A percentile compares a stretch with the other conserved stretches of the same genome.
phyloP scores from a whole-genome alignment of 768 basidiomycete species.

The Amylocystis lapponica region DNA sequence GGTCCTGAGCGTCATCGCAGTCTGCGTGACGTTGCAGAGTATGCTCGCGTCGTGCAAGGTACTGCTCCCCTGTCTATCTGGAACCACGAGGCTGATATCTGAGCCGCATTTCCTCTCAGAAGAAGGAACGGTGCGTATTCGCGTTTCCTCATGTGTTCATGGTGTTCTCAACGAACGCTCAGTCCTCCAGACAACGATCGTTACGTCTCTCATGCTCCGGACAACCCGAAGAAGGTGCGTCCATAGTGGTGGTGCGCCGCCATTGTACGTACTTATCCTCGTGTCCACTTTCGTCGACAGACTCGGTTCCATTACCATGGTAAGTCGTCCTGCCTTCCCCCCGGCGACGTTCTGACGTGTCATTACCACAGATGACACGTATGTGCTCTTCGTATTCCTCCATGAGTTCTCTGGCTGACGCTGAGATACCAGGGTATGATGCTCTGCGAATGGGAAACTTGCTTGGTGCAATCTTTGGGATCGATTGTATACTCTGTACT shows the following conservation, averaged over 20 bases:
- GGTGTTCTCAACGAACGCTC: slow-evolving; percentile 4
- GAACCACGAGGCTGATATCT: not conserved
- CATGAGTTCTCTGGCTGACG: too few species aligned
- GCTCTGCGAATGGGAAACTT: too few species aligned
- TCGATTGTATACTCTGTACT: too few species aligned
- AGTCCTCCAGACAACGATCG: slow-evolving; percentile 83
- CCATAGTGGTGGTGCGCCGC: not conserved
- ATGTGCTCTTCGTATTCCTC: too few species aligned
- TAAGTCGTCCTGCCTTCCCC: slow-evolving; percentile 23
- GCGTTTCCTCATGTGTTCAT: not conserved
- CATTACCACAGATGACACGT: slow-evolving; percentile 2
- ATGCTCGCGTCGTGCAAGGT: slow-evolving; percentile 95
- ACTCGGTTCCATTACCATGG: slow-evolving; percentile 81
- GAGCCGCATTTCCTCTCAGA: slow-evolving; percentile 23
- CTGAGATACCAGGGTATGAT: too few species aligned
- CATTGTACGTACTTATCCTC: slow-evolving; percentile 7
- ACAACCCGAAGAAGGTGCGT: slow-evolving; percentile 81
- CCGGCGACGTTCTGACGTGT: not conserved
- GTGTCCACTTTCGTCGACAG: too few species aligned
- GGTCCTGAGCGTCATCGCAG: slow-evolving; percentile 74
- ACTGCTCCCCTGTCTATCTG: slow-evolving; percentile 2
- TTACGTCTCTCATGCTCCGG: slow-evolving; percentile 71
- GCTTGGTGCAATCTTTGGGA: too few species aligned
- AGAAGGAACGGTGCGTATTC: slow-evolving; percentile 59
- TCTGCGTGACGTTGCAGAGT: slow-evolving; percentile 84